These are phyloP conservation scores for Erysimum cheiranthoides DNA, from an alignment of 345 rosid genomes.

Conservation along the genomic window DNA sequence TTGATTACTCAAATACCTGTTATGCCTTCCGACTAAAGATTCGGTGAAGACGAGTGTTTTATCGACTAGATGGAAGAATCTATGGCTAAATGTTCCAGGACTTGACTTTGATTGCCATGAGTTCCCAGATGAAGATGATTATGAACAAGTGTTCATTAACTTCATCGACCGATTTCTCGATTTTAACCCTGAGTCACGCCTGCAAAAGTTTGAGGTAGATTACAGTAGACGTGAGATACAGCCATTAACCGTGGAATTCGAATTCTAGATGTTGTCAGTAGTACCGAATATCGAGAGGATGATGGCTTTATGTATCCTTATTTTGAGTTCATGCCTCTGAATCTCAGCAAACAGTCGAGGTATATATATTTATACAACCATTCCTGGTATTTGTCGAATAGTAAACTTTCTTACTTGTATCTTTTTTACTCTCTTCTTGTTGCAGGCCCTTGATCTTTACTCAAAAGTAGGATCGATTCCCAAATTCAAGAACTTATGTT, in stretches of 20 bases:
- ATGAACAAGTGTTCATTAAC: not conserved
- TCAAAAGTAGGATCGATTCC: slow-evolving; percentile 16
- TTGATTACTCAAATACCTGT: slow-evolving; percentile 20
- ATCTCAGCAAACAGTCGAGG: slow-evolving; percentile 18
- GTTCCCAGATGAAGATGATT: too few relatives aligned
- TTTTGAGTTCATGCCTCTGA: slow-evolving; percentile 2
- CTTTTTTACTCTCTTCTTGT: slow-evolving; percentile 1
- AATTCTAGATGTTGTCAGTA: not conserved
- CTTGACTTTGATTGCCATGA: not conserved
- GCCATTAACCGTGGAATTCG: not conserved
- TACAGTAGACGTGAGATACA: not conserved
- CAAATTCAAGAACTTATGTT: slow-evolving; percentile 13
- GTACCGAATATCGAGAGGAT: not conserved
- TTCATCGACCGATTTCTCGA: slow-evolving; percentile 17
- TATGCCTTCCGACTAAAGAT: slow-evolving; percentile 19
- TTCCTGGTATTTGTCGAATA: not conserved
- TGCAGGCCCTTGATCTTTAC: slow-evolving; percentile 21
- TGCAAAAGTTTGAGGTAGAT: slow-evolving; percentile 21
- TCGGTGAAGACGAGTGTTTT: slow-evolving; percentile 30
- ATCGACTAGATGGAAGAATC: slow-evolving; percentile 18
- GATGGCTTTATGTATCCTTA: not conserved
- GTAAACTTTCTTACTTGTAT: not conserved
- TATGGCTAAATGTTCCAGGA: slow-evolving; percentile 23
- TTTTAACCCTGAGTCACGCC: not conserved
- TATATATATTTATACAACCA: not conserved